These are phyloP conservation scores for Spiromastix sp. DNA, from an alignment of 2,329 filamentous ascomycete species.

Conservation along the genomic window DNA sequence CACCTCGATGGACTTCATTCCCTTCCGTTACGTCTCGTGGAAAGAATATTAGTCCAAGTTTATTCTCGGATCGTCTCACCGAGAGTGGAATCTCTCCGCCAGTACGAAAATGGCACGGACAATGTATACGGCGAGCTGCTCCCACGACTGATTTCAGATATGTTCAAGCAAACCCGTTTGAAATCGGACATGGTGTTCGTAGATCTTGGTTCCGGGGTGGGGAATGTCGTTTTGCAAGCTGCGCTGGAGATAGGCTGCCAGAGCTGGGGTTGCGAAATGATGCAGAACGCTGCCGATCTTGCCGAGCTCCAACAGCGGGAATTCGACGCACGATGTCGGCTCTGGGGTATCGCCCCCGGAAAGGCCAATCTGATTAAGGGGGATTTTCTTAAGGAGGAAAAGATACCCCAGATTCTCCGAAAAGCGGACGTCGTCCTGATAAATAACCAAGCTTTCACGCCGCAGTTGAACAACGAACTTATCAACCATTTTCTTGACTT, in stretches of 20 bases:
- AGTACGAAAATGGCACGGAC: constrained; percentile 83
- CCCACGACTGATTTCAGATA: constrained; percentile 70
- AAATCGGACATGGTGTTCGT: constrained; percentile 81
- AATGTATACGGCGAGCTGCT: constrained; percentile 92
- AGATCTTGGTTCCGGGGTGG: constrained; percentile 89
- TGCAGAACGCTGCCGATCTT: constrained; percentile 77
- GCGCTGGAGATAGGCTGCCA: constrained; percentile 89
- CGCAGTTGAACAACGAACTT: constrained; percentile 72
- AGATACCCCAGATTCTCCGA: constrained; percentile 63
- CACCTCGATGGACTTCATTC: constrained; percentile 60
- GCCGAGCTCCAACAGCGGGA: constrained; percentile 72
- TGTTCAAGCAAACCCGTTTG: constrained; percentile 68
- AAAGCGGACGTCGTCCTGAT: constrained; percentile 91
- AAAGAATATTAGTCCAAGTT: constrained; percentile 74
- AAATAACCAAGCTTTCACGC: constrained; percentile 95
- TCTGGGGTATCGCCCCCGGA: constrained; percentile 81
- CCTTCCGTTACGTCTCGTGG: constrained; percentile 61
- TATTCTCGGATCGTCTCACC: constrained; percentile 91
- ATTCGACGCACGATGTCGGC: constrained; percentile 70
- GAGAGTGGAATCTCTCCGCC: constrained; percentile 68
- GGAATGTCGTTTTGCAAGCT: constrained; percentile 89
- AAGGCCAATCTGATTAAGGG: constrained; percentile 69
- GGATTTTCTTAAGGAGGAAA: constrained; percentile 66
- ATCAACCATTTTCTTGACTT: constrained; percentile 87
- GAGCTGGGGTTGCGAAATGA: constrained; percentile 93